Conservation (phyloP, 1,284 basidiomycete species). For the Neonothopanus nambi region DNA sequence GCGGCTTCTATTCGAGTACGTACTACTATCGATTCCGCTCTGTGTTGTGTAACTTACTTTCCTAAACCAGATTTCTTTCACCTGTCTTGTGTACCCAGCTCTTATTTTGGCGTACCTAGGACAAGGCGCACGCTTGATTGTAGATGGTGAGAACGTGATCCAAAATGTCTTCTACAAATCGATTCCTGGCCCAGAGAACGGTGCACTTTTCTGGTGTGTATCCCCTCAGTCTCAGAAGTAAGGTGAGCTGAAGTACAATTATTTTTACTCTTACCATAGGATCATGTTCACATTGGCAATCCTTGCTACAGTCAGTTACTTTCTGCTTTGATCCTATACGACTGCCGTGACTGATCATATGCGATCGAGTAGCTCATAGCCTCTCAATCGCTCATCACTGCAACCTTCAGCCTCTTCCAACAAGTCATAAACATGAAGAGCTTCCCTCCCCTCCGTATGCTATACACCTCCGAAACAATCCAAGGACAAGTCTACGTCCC, state of each 20-base stretch:
- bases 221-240: too few species aligned
- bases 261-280: too few species aligned
- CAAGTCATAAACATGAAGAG: slow-evolving; percentile 62
- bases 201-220: slow-evolving; percentile 53
- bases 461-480: slow-evolving; percentile 58
- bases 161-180: slow-evolving; percentile 61
- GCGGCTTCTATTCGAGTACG: slow-evolving; percentile 49
- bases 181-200: slow-evolving; percentile 57
- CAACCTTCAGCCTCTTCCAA: slow-evolving; percentile 56
- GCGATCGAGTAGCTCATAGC: slow-evolving; percentile 47
- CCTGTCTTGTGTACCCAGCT: slow-evolving; percentile 55
- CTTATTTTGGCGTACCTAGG: slow-evolving; percentile 69
- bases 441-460: slow-evolving; percentile 57
- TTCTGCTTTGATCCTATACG: too few species aligned
- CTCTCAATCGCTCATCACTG: slow-evolving; percentile 66
- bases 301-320: slow-evolving; percentile 52
- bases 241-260: too few species aligned
- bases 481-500: slow-evolving; percentile 70
- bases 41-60: not conserved
- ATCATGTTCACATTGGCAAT: slow-evolving; percentile 63
- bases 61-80: slow-evolving; percentile 47
- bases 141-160: slow-evolving; percentile 48
- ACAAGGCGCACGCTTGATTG: slow-evolving; percentile 63
- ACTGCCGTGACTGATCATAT: slow-evolving; percentile 38
- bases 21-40: slow-evolving; percentile 1